phyloP scores from a whole-genome alignment of 371 early-diverging fungal genomes.

The Gilbertella persicaria region DNA sequence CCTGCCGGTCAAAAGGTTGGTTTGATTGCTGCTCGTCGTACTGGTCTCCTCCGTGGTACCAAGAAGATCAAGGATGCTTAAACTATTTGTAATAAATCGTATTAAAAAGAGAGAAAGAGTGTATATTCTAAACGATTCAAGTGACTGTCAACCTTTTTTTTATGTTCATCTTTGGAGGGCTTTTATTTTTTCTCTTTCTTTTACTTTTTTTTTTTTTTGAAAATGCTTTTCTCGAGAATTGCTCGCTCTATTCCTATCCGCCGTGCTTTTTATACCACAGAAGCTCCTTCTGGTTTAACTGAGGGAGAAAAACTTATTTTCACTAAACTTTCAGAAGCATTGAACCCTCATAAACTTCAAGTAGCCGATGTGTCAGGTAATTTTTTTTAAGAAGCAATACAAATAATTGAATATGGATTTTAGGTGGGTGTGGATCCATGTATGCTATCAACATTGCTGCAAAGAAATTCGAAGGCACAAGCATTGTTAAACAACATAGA shows the following conservation, averaged over 20 bases:
- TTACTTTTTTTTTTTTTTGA: no score
- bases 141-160: no score
- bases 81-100: no score
- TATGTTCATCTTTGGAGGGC: no score
- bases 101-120: no score
- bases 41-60: no score
- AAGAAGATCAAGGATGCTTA: no score
- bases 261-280: slow-evolving; percentile 30
- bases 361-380: slow-evolving; percentile 86
- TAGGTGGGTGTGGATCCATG: slow-evolving; percentile 95
- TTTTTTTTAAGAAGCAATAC: no score
- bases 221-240: slow-evolving; percentile 20
- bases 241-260: slow-evolving; percentile 15
- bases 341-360: slow-evolving; percentile 70
- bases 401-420: background rate
- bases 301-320: slow-evolving; percentile 75
- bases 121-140: no score
- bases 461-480: slow-evolving; percentile 71
- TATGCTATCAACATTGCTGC: slow-evolving; percentile 87
- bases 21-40: no score
- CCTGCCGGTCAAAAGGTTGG: no score
- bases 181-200: no score
- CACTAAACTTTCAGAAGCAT: slow-evolving; percentile 67
- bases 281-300: slow-evolving; percentile 30
- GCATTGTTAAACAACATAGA: slow-evolving; percentile 86